Evolutionary conservation across 176 grass and related monocot species (phyloP).

Genomic region (Musa troglodytarum): DNA sequence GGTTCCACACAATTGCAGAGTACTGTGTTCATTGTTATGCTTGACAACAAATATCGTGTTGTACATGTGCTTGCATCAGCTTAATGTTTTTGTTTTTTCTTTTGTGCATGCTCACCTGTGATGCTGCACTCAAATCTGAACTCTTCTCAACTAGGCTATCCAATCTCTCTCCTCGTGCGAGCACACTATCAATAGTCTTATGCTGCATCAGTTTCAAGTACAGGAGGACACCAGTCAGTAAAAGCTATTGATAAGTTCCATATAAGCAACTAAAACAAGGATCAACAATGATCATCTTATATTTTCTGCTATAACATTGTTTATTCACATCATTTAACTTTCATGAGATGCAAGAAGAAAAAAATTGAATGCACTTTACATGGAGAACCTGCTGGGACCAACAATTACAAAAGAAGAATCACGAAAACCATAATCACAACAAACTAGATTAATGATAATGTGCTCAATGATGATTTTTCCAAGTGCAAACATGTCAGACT

Average conservation of each 20-base stretch:
- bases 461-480: too few relatives aligned
- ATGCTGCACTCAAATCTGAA: constrained; percentile 90
- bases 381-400: too few relatives aligned
- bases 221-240: constrained; percentile 10
- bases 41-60: too few relatives aligned
- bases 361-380: background rate
- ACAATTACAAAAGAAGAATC: too few relatives aligned
- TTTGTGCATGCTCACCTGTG: constrained; percentile 45
- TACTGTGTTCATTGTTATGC: too few relatives aligned
- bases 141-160: constrained; percentile 99
- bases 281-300: background rate
- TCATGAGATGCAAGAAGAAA: background rate
- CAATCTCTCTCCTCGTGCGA: constrained; percentile 79
- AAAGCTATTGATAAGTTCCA: constrained; percentile 5
- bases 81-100: too few relatives aligned
- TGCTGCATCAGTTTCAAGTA: constrained; percentile 54
- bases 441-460: too few relatives aligned
- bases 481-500: too few relatives aligned
- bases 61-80: too few relatives aligned
- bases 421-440: too few relatives aligned
- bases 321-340: background rate
- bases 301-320: background rate
- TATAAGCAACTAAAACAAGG: background rate
- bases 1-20: too few relatives aligned
- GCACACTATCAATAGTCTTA: constrained; percentile 97